Conservation (phyloP, 2,329 filamentous ascomycete species). For the Monosporascus sp. region DNA sequence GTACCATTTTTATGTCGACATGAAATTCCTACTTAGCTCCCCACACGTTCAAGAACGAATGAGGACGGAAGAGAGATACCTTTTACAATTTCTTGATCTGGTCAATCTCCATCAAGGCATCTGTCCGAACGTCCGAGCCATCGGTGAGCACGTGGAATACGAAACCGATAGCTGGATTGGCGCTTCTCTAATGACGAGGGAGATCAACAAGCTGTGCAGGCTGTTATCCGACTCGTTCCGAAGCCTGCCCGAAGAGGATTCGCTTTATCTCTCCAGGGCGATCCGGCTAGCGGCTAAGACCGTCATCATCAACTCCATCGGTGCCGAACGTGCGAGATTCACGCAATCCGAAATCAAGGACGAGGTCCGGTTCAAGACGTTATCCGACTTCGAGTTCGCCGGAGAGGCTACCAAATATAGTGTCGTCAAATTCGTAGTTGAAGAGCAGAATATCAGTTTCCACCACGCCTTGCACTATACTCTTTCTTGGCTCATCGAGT, state of each 20-base stretch:
- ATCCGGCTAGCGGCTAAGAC: constrained; percentile 73
- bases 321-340: constrained; percentile 82
- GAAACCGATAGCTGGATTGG: constrained; percentile 98
- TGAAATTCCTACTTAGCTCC: constrained; percentile 85
- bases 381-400: constrained; percentile 79
- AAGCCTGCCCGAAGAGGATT: constrained; percentile 59
- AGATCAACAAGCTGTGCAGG: constrained; percentile 88
- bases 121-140: constrained; percentile 84
- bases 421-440: constrained; percentile 82
- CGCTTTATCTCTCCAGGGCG: constrained; percentile 60
- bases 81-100: constrained; percentile 90
- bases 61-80: constrained; percentile 76
- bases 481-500: constrained; percentile 91
- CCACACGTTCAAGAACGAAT: constrained; percentile 83
- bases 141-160: constrained; percentile 96
- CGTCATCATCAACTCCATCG: constrained; percentile 84
- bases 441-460: constrained; percentile 89
- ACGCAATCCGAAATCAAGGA: constrained; percentile 83
- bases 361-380: constrained; percentile 73
- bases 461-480: constrained; percentile 96
- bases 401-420: constrained; percentile 49
- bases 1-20: constrained; percentile 95
- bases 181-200: constrained; percentile 85
- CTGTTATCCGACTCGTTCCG: constrained; percentile 85
- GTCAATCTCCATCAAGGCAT: constrained; percentile 97